Conservation (phyloP, 352 stramenopile species). For the Globisporangium parvum region DNA sequence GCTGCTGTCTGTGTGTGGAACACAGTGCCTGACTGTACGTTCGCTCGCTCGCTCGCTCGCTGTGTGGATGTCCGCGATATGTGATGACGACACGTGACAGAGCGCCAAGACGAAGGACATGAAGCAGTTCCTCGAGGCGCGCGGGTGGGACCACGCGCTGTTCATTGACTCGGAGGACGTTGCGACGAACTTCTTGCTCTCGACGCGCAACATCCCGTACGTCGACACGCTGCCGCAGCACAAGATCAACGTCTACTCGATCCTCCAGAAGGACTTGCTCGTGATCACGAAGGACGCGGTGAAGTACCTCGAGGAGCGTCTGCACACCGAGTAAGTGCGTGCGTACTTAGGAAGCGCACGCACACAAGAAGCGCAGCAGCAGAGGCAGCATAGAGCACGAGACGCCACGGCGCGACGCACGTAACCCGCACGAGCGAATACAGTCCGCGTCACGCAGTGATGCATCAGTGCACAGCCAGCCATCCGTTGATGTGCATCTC, state of each 20-base stretch:
- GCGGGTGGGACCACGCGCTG: constrained; percentile 83
- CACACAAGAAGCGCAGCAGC: background rate
- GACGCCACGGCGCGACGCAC: no score
- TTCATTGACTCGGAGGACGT: constrained; percentile 78
- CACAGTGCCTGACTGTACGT: no score
- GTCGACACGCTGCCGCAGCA: constrained; percentile 79
- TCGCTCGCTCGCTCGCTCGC: no score
- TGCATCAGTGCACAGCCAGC: background rate
- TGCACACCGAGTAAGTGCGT: constrained; percentile 66
- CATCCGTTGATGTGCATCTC: background rate
- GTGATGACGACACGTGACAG: constrained; percentile 22
- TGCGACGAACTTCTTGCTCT: constrained; percentile 66
- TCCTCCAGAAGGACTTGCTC: constrained; percentile 85
- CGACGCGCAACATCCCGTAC: constrained; percentile 83
- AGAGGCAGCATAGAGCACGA: background rate
- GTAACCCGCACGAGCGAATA: constrained; percentile 1
- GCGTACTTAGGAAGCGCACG: constrained; percentile 6
- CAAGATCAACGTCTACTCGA: constrained; percentile 90
- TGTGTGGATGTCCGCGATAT: no score
- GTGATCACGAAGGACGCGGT: constrained; percentile 81
- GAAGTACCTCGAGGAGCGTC: constrained; percentile 85
- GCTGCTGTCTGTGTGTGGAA: no score
- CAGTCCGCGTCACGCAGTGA: background rate
- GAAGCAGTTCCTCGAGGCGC: constrained; percentile 70
- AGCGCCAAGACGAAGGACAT: constrained; percentile 83